These are phyloP conservation scores for Pseudotulostoma volvatum DNA, from an alignment of 495 filamentous ascomycete species.

Conservation along the genomic window DNA sequence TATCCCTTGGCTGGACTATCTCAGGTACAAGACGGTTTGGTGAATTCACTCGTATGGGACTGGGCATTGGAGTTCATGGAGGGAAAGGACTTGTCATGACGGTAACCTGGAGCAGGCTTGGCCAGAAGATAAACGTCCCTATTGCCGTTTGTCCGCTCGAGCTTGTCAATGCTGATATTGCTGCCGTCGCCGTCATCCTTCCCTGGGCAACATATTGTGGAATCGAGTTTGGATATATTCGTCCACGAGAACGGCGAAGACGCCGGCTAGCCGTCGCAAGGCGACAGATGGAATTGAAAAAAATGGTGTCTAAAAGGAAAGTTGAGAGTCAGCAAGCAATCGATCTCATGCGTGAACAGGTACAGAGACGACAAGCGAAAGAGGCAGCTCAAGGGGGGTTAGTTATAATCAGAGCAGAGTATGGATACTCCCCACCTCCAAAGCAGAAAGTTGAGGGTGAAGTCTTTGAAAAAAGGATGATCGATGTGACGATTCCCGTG, in stretches of 20 bases:
- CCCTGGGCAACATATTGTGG: conserved; percentile 36
- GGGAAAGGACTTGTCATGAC: conserved; percentile 22
- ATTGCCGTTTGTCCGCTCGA: conserved; percentile 24
- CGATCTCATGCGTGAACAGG: conserved; percentile 34
- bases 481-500: conserved; percentile 34
- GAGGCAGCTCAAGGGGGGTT: conserved; percentile 24
- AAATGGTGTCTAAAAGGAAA: conserved; percentile 24
- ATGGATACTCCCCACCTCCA: conserved; percentile 20
- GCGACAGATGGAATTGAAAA: conserved; percentile 24
- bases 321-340: conserved; percentile 36
- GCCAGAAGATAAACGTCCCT: conserved; percentile 25
- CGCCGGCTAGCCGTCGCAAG: conserved; percentile 19
- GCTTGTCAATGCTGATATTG: conserved; percentile 19
- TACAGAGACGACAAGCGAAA: conserved; percentile 27
- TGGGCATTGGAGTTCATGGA: conserved; percentile 22
- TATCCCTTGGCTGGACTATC: conserved; percentile 21
- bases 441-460: conserved; percentile 14
- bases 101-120: conserved; percentile 25
- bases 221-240: conserved; percentile 31
- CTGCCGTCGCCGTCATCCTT: conserved; percentile 23
- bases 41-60: conserved; percentile 22
- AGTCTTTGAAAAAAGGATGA: conserved; percentile 14
- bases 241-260: conserved; percentile 22
- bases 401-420: conserved; percentile 27
- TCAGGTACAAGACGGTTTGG: conserved; percentile 23